Percentiles rank a stretch among this genome's conserved stretches.
Evolutionary conservation across 768 basidiomycete genomes (phyloP).

Genomic region (Lepiota brunneoincarnata): DNA sequence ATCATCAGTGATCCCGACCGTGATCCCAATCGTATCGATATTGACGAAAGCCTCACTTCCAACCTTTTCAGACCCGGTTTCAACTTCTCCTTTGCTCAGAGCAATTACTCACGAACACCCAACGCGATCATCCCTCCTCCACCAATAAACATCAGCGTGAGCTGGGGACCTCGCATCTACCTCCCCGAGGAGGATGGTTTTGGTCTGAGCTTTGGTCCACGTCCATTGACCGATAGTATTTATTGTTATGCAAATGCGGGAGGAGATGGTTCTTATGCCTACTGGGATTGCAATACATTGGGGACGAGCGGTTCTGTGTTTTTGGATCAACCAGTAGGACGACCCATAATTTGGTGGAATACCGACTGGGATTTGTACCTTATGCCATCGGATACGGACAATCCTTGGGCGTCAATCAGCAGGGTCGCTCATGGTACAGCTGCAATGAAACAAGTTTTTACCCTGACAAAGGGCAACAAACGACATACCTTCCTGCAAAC

Average conservation of each 20-base stretch:
- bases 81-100: conserved; percentile 15
- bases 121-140: conserved; percentile 8
- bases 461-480: too few species aligned
- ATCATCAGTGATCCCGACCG: conserved; percentile 12
- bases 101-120: background rate
- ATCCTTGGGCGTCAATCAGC: conserved; percentile 14
- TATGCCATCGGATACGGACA: conserved; percentile 13
- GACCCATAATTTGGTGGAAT: conserved; percentile 18
- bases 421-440: conserved; percentile 14
- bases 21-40: conserved; percentile 9
- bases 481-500: too few species aligned
- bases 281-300: conserved; percentile 11
- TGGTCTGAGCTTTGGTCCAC: conserved; percentile 13
- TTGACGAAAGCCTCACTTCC: conserved; percentile 12
- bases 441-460: conserved; percentile 14
- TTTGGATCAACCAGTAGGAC: conserved; percentile 9
- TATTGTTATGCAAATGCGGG: background rate
- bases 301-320: conserved; percentile 7
- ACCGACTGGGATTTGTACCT: conserved; percentile 9
- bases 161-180: conserved; percentile 16
- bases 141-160: background rate
- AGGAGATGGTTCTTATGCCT: background rate
- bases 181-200: conserved; percentile 19
- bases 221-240: background rate
- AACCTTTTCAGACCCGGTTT: conserved; percentile 15